Conservation (phyloP, 768 basidiomycete genomes). For the Suillus americanus region DNA sequence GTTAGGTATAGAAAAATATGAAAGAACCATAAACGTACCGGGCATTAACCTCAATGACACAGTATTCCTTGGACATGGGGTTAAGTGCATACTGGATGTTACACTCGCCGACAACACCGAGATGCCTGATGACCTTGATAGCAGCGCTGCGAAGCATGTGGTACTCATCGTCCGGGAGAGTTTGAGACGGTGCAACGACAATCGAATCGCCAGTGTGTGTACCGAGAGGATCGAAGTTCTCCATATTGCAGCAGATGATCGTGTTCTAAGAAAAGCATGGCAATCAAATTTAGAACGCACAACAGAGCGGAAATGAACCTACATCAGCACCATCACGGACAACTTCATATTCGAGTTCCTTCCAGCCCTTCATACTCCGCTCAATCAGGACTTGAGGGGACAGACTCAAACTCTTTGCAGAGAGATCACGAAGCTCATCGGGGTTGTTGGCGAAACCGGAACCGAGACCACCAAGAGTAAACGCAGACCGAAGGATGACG, state of each 20-base stretch:
- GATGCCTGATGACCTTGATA: conserved; percentile 90
- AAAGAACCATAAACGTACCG: conserved; percentile 44
- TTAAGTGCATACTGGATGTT: conserved; percentile 99
- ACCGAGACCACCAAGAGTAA: conserved; percentile 96
- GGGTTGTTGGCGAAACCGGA: conserved; percentile 96
- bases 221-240: conserved; percentile 98
- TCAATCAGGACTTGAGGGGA: conserved; percentile 97
- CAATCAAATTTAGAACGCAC: conserved; percentile 15
- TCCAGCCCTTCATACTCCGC: conserved; percentile 99
- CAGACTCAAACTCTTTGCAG: conserved; percentile 87
- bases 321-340: conserved; percentile 97
- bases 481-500: conserved; percentile 94
- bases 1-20: conserved; percentile 1
- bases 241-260: conserved; percentile 99
- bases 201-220: conserved; percentile 99
- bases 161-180: conserved; percentile 95
- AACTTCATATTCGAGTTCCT: conserved; percentile 99
- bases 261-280: conserved; percentile 71
- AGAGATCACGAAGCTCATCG: conserved; percentile 91
- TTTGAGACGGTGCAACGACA: conserved; percentile 98
- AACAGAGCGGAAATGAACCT: conserved; percentile 33
- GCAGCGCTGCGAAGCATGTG: conserved; percentile 99
- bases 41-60: conserved; percentile 98
- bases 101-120: conserved; percentile 92
- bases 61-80: conserved; percentile 89